Conservation (phyloP, 2,329 filamentous ascomycete genomes). For the Ceratocystis ficicola region DNA sequence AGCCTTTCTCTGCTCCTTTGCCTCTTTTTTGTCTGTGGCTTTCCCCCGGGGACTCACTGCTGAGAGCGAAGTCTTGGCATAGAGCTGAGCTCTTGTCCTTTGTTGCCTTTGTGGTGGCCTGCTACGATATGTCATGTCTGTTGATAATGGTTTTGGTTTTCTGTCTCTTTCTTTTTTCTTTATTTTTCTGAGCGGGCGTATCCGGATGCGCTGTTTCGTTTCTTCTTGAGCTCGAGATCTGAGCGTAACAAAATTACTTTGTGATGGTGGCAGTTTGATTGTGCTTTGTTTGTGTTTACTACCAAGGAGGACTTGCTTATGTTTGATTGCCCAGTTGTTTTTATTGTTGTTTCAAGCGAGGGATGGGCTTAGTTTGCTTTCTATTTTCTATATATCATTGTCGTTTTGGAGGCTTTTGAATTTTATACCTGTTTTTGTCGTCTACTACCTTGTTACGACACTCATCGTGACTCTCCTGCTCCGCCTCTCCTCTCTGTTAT, state of each 20-base stretch:
- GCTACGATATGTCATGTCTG: slow-evolving; percentile 11
- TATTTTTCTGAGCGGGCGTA: neutral
- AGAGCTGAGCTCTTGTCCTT: neutral
- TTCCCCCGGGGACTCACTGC: neutral
- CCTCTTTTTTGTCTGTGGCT: neutral
- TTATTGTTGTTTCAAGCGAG: neutral
- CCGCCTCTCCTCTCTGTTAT: neutral
- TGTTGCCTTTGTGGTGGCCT: neutral
- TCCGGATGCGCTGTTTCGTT: slow-evolving; percentile 9
- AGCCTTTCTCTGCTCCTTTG: neutral
- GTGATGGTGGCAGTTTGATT: neutral
- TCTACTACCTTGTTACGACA: neutral
- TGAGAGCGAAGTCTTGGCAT: neutral
- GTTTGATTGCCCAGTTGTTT: neutral
- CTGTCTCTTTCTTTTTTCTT: slow-evolving; percentile 12
- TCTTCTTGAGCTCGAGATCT: slow-evolving; percentile 14
- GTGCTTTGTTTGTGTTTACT: neutral
- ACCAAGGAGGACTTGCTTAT: neutral
- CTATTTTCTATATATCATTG: slow-evolving; percentile 4
- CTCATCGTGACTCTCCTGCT: neutral
- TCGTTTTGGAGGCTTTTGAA: neutral
- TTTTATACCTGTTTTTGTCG: neutral
- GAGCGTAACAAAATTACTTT: neutral
- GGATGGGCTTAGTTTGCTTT: neutral
- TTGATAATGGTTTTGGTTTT: neutral